These are phyloP conservation scores for Rachicladosporium sp. DNA, from an alignment of 2,329 filamentous ascomycete species.

Conservation along the genomic window DNA sequence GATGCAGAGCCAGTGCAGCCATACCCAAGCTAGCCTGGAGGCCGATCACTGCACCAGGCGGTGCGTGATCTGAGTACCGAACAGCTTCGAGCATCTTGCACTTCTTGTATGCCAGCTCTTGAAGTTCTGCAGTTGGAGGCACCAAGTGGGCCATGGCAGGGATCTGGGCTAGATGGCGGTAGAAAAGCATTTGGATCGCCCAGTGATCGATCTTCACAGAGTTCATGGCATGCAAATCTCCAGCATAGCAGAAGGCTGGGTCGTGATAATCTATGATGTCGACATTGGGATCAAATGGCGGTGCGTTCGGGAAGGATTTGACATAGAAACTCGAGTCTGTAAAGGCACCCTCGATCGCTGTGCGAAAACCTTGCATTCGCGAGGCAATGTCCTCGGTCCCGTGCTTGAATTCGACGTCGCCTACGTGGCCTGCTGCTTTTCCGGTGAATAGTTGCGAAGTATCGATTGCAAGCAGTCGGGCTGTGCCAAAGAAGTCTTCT, in stretches of 20 bases:
- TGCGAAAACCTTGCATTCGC: constrained; percentile 39
- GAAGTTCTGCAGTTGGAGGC: constrained; percentile 33
- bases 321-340: constrained; percentile 51
- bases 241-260: constrained; percentile 56
- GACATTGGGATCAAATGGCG: constrained; percentile 31
- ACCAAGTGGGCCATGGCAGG: constrained; percentile 10
- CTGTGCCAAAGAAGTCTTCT: constrained; percentile 46
- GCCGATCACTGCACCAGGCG: constrained; percentile 57
- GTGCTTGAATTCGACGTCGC: constrained; percentile 50
- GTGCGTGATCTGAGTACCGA: constrained; percentile 56
- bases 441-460: constrained; percentile 66
- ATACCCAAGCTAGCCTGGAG: constrained; percentile 68
- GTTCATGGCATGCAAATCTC: constrained; percentile 61
- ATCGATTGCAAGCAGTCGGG: constrained; percentile 65
- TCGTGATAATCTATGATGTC: constrained; percentile 66
- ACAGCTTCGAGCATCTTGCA: constrained; percentile 65
- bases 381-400: constrained; percentile 38
- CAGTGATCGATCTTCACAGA: constrained; percentile 65
- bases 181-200: constrained; percentile 68
- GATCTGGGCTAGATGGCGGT: constrained; percentile 54
- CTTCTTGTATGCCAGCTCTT: constrained; percentile 51
- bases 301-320: constrained; percentile 46
- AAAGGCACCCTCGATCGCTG: constrained; percentile 49
- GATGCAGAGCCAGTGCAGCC: constrained; percentile 66
- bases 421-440: constrained; percentile 51